Evolutionary conservation across 2,329 filamentous ascomycete genomes (phyloP), one percentile per base, ranked within the genome.

Genomic region (Metarhizium album): DNA sequence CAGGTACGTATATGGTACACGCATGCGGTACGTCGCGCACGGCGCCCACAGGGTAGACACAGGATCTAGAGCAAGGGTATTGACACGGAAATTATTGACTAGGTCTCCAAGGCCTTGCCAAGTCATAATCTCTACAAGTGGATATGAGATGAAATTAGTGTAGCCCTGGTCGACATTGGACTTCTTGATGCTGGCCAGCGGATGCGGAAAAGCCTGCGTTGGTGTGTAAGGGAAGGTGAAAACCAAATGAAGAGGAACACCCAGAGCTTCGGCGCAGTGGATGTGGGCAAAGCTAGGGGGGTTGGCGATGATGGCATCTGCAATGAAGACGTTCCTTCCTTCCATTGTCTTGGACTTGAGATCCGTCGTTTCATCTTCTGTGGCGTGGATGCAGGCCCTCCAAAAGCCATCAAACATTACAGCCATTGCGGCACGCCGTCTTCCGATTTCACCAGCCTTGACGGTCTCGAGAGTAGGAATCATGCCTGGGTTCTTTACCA

Each of bases 71-170:
- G 77, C 78, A 1, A 91, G 70, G 0, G 81, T 87, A 50, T 82
- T 79, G 4, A 80, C 74, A 45, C 87, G 76, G 58, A 90, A 89
- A 27, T 80, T 72, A 60, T 91, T 91, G 56, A 91, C 78, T 27
- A 91, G 69, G 62, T 90, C 87, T 2, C 87, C 87, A 1, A 91
- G 73, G 0, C 90, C 90, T 65, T 95, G 89, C 90, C 90, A 95
- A 1, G 89, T 86, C 77, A 91, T 87, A 79, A 88, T 84, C 62
- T 91, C 87, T 1, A 91, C 85, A 35, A 91, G 68, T 0, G 85
- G 82, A 61, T 90, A 93, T 2, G 80, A 85, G 63, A 91, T 87
- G 61, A 87, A 89, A 64, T 91, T 93, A 13, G 83, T 81, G 61
- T 87, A 87, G 20, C 79, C 80, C 1, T 78, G 74, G 58, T 90